Base-by-base conservation (phyloP, 495 filamentous ascomycete species). In the Penicillium manginii region DNA sequence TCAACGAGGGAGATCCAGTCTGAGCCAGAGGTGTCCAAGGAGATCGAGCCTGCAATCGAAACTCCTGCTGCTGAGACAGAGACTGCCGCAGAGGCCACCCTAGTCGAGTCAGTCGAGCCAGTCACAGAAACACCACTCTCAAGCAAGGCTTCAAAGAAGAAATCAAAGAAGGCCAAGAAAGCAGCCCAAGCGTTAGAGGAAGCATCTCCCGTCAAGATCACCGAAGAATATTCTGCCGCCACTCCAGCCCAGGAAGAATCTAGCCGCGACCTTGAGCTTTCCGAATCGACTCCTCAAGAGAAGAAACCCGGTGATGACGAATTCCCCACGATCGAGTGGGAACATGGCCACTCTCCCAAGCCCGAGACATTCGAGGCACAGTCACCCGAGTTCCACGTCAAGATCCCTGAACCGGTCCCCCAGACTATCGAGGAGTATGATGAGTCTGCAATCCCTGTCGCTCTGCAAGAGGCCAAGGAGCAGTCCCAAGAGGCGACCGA, bases 311-410 rank as follows among this genome's bases (percentile, higher is more conserved):
- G 67, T 15, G 69, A 73, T 11, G 67, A 75, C 7, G 63, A 55
- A 46, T 78, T 72, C 66, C 72, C 73, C 58, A 51, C 62, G 42
- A 80, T 74, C 65, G 74, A 75, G 50, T 78, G 70, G 72, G 68
- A 72, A 35, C 70, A 70, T 47, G 61, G 50, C 50, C 64, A 70
- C 49, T 54, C 64, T 55, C 67, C 69, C 45, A 61, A 59, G 22
- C 45, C 50, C n/a, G 65, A 70, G 50, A 61, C 64, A 42, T 62
- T 62, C 23, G 54, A 58, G 6, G 69, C 73, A 33, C 67, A 48
- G 57, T 66, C 23, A 59, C 53, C 59, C 43, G 70, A 71, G 54
- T 47, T 60, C 47, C 66, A 72, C 42, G 57, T 68, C 26, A 58
- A 54, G n/a, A 60, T 52, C 23, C 64, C 66, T 59, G 71, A 73